Evolutionary conservation across 2,329 filamentous ascomycete species (phyloP), one percentile per base, ranked within the genome.

Genomic region (Phyllosticta paracitricarpa): DNA sequence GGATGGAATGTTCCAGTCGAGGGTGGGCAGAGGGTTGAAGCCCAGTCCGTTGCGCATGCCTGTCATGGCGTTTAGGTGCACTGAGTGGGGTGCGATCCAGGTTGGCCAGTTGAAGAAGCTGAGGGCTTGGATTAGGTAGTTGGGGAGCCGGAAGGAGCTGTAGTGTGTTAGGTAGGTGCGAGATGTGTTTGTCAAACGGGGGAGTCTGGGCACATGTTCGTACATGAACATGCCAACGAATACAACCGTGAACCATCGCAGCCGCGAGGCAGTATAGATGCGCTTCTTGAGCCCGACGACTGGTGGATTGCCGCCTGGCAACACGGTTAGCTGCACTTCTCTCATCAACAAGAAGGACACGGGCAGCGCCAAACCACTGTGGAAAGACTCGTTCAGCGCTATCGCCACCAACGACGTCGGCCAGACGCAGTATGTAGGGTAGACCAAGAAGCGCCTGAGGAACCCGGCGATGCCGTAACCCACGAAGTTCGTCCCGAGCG

Each of bases 281-380:
- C 73, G 82, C 69, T 82, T 81, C 79, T 35, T 73, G 73, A 64
- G 84, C 81, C 58, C 58, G 1, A 24, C 12, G 4, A 60, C 58
- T 1, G 64, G 85, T 79, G 5, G 24, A 6, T 60, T 55, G 88
- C 77, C 91, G 85, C 63, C 58, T 59, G 28, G 9, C 1, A 51
- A 53, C 40, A 48, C 1, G 86, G 85, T 66, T 86, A 86, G 76
- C 89, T 86, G 40, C 89, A 73, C 26, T 4, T 28, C 0, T 85
- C 82, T 4, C 86, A 82, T 3, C 82, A 81, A 58, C 86, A 85
- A 25, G 90, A 76, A 54, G 83, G 87, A 1, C 78, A 79, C 0
- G 88, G 87, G 86, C 86, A 90, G 61, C 89, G 89, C 9, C 28
- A 30, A 84, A 90, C 89, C 12, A 86, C 83, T 0, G 85, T 84